Evolutionary conservation across 257 asterid genomes (phyloP).

Genomic region (Lycium ferocissimum): DNA sequence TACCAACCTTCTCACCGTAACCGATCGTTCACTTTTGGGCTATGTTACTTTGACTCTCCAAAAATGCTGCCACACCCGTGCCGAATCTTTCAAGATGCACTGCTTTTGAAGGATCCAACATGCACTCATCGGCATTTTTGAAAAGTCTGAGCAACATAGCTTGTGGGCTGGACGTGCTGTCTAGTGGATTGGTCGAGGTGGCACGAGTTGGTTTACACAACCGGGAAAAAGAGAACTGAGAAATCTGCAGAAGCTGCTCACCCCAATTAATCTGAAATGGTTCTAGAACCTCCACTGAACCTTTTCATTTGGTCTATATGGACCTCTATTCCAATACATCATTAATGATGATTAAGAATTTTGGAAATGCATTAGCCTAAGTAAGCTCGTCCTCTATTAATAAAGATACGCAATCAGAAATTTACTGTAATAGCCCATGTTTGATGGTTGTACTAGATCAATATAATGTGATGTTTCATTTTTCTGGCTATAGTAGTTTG

Average conservation of each 20-base stretch:
- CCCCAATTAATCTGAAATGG: background rate
- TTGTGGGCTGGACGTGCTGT: background rate
- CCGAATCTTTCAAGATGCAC: no score
- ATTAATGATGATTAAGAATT: background rate
- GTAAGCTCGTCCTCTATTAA: background rate
- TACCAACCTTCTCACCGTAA: background rate
- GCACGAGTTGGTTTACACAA: background rate
- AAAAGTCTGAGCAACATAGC: background rate
- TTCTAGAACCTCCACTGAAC: background rate
- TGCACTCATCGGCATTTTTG: no score
- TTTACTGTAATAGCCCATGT: background rate
- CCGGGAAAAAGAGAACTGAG: background rate
- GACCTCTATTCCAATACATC: background rate
- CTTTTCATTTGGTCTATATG: background rate
- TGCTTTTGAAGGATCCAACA: no score
- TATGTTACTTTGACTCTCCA: no score
- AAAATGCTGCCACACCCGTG: no score
- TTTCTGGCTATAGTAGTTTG: conserved; percentile 6
- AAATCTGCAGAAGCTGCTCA: background rate
- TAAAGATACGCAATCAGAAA: background rate
- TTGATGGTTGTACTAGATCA: background rate
- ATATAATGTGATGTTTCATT: background rate
- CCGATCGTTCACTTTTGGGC: background rate
- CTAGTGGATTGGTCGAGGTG: background rate
- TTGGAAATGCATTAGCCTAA: background rate